phyloP scores from a whole-genome alignment of 73 alveolate genomes.

The Tetrahymena elliotti region DNA sequence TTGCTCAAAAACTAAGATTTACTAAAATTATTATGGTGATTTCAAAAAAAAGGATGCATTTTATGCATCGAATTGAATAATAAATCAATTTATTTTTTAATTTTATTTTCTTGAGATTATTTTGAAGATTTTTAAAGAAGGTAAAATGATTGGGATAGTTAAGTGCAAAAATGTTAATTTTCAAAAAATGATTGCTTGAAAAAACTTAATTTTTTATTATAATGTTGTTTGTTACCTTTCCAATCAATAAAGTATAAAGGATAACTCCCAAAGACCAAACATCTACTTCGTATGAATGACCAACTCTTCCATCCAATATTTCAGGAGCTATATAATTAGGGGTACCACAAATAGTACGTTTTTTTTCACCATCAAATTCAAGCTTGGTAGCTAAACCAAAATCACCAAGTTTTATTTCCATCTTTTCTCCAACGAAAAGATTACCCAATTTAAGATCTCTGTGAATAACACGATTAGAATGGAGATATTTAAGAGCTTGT shows the following conservation, averaged over 20 bases:
- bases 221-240: slow-evolving; percentile 43
- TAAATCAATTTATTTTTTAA: too few species aligned
- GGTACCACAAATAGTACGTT: slow-evolving; percentile 96
- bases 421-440: slow-evolving; percentile 88
- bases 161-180: neutral
- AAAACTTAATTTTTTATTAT: neutral
- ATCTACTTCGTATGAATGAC: slow-evolving; percentile 97
- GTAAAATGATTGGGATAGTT: neutral
- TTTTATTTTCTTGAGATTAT: neutral
- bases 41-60: neutral
- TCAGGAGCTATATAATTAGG: slow-evolving; percentile 99
- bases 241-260: slow-evolving; percentile 87
- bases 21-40: neutral
- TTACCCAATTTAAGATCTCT: slow-evolving; percentile 96
- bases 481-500: slow-evolving; percentile 88
- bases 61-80: neutral
- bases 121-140: neutral
- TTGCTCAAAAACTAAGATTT: too few species aligned
- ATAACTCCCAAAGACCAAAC: slow-evolving; percentile 96
- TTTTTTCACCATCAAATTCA: slow-evolving; percentile 95
- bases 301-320: slow-evolving; percentile 84
- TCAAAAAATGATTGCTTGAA: neutral
- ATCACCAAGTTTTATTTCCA: slow-evolving; percentile 97
- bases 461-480: slow-evolving; percentile 87
- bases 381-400: slow-evolving; percentile 97